phyloP scores from a whole-genome alignment of 257 asterid species.

The Plantago elongata region DNA sequence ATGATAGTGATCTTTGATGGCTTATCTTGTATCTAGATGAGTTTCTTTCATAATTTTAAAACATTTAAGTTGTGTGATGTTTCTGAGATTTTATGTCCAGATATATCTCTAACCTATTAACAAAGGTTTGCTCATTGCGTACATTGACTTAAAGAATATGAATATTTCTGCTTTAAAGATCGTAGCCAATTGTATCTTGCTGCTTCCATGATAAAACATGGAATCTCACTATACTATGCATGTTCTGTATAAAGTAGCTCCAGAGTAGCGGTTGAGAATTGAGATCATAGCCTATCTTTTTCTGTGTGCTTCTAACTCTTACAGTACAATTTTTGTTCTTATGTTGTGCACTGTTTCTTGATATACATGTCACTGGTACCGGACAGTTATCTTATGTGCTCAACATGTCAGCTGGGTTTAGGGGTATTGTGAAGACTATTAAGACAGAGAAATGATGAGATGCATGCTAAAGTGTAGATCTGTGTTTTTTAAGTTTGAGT shows the following conservation, averaged over 20 bases:
- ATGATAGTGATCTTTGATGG: not conserved
- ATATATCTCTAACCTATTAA: no score
- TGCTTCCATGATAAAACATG: no score
- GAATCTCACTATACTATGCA: no score
- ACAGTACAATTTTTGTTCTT: not conserved
- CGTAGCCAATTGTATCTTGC: no score
- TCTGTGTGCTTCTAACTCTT: not conserved
- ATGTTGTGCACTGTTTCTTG: not conserved
- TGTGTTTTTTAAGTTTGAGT: not conserved
- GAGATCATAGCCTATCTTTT: not conserved
- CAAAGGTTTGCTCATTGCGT: no score
- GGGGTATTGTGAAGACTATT: not conserved
- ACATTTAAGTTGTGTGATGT: no score
- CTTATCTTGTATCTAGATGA: not conserved
- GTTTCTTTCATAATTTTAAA: no score
- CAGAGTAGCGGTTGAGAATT: not conserved
- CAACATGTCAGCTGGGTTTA: not conserved
- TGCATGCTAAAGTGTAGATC: not conserved
- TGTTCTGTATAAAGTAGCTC: not conserved
- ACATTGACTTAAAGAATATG: no score
- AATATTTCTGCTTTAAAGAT: no score
- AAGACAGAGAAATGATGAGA: not conserved
- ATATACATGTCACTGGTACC: not conserved
- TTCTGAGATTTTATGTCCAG: no score
- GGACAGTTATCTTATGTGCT: not conserved